These are phyloP conservation scores for Mortierella sp. DNA, from an alignment of 371 early-diverging fungal species.

Conservation along the genomic window DNA sequence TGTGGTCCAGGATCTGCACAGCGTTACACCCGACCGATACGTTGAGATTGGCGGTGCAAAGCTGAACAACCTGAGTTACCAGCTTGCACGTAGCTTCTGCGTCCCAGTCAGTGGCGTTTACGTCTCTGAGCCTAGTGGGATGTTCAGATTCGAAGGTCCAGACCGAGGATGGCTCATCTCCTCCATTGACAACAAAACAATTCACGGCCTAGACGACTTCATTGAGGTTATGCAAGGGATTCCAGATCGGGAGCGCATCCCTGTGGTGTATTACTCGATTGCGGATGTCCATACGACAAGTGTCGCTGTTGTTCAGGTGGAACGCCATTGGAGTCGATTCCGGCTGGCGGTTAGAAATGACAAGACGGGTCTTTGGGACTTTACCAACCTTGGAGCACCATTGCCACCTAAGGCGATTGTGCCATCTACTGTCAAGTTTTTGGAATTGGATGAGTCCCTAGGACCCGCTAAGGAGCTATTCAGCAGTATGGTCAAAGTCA, in stretches of 20 bases:
- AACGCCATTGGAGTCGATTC: slow-evolving; percentile 86
- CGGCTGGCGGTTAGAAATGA: slow-evolving; percentile 82
- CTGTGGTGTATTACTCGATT: slow-evolving; percentile 85
- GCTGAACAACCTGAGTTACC: slow-evolving; percentile 87
- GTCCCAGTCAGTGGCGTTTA: slow-evolving; percentile 84
- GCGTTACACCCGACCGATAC: slow-evolving; percentile 71
- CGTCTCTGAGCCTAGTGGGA: slow-evolving; percentile 66
- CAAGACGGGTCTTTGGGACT: slow-evolving; percentile 83
- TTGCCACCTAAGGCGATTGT: slow-evolving; percentile 64
- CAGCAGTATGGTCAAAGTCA: slow-evolving; percentile 72
- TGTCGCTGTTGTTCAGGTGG: slow-evolving; percentile 78
- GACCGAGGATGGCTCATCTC: slow-evolving; percentile 85
- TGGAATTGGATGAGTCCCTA: slow-evolving; percentile 65
- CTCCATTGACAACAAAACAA: slow-evolving; percentile 77
- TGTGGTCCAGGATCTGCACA: slow-evolving; percentile 77
- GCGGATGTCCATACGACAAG: slow-evolving; percentile 79
- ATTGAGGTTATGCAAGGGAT: slow-evolving; percentile 78
- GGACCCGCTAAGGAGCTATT: slow-evolving; percentile 70
- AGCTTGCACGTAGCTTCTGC: slow-evolving; percentile 82
- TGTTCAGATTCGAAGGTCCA: slow-evolving; percentile 82
- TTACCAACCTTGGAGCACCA: slow-evolving; percentile 65
- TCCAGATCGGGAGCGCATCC: slow-evolving; percentile 81
- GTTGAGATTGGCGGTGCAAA: slow-evolving; percentile 90
- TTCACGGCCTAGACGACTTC: slow-evolving; percentile 79
- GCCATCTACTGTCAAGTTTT: slow-evolving; percentile 64